Evolutionary conservation across 192 early-diverging fungal species (phyloP).

Genomic region (Coemansia sp.): DNA sequence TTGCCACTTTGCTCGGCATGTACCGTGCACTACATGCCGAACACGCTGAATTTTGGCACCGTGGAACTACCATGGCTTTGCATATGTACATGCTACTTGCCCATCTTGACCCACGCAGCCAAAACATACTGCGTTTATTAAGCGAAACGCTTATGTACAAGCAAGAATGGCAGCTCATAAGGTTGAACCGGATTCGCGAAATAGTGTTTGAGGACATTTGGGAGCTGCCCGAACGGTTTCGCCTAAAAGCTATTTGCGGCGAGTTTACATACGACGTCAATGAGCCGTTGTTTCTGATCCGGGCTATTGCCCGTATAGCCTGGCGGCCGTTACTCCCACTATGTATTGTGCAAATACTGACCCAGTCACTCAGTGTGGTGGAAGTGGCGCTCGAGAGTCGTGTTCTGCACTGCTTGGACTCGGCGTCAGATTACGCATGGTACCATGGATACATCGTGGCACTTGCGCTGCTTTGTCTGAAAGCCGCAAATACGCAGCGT

Average conservation of each 20-base stretch:
- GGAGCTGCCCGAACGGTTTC: conserved; percentile 25
- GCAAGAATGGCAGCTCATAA: conserved; percentile 27
- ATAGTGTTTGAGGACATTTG: conserved; percentile 23
- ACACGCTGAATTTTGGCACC: background rate
- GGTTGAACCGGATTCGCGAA: conserved; percentile 17
- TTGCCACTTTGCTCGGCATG: conserved; percentile 14
- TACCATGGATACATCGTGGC: conserved; percentile 22
- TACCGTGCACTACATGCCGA: conserved; percentile 12
- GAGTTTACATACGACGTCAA: conserved; percentile 35
- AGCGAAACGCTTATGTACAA: conserved; percentile 8
- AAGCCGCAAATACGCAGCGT: background rate
- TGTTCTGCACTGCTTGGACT: conserved; percentile 26
- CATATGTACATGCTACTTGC: conserved; percentile 11
- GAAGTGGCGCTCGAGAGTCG: conserved; percentile 6
- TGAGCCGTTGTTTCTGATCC: conserved; percentile 39
- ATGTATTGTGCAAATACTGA: conserved; percentile 12
- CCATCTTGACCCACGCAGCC: conserved; percentile 17
- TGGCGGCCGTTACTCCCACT: conserved; percentile 47
- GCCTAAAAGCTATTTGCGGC: conserved; percentile 7
- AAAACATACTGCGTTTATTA: conserved; percentile 2
- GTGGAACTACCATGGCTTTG: background rate
- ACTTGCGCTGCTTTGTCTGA: background rate
- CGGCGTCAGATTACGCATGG: conserved; percentile 15
- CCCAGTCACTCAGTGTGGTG: conserved; percentile 1
- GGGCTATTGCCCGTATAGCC: conserved; percentile 33